These are phyloP conservation scores for Apocynum venetum DNA, from an alignment of 257 asterid genomes.

Conservation along the genomic window DNA sequence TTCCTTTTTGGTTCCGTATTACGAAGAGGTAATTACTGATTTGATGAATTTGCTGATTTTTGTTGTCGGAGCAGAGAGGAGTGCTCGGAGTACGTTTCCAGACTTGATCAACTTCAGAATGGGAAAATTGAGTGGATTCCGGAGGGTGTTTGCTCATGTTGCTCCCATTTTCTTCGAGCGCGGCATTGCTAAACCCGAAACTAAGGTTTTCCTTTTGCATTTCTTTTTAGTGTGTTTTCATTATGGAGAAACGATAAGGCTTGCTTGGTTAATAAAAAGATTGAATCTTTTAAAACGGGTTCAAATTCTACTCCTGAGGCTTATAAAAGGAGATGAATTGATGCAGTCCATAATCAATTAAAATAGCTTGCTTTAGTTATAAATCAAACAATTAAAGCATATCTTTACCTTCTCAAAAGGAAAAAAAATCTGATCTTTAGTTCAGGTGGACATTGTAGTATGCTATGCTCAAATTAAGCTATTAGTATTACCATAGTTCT, in stretches of 20 bases:
- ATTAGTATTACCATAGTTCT: neutral
- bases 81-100: slow-evolving; percentile 97
- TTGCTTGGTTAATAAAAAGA: neutral
- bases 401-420: neutral
- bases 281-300: neutral
- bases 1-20: neutral
- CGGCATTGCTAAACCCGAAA: slow-evolving; percentile 80
- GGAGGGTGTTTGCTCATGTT: slow-evolving; percentile 84
- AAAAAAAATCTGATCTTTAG: neutral
- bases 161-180: slow-evolving; percentile 95
- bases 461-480: neutral
- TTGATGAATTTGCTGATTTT: neutral
- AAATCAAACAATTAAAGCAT: neutral
- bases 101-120: slow-evolving; percentile 79
- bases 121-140: slow-evolving; percentile 77
- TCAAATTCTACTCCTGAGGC: neutral
- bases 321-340: neutral
- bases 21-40: neutral
- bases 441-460: neutral
- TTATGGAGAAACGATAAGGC: neutral
- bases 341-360: neutral
- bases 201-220: slow-evolving; percentile 52
- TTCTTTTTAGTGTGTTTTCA: neutral
- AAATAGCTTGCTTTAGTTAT: neutral
- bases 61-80: slow-evolving; percentile 46